phyloP scores from a whole-genome alignment of 306 rosid species.

The Cucurbita pepo region DNA sequence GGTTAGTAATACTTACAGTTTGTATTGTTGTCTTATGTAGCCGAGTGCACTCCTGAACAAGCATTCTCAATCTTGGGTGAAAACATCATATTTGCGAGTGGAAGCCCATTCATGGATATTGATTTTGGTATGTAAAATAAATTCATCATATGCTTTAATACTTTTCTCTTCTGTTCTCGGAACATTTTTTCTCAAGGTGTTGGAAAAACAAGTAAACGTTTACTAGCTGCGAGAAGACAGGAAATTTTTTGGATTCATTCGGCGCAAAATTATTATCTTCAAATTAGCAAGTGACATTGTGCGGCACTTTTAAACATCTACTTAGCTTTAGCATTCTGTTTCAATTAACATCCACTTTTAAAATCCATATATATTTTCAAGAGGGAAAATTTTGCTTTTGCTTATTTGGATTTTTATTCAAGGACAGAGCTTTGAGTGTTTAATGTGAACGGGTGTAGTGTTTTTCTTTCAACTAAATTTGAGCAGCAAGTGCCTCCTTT shows the following conservation, averaged over 20 bases:
- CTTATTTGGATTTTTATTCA: not conserved
- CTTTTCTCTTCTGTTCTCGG: not conserved
- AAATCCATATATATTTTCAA: not conserved
- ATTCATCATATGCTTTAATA: not conserved
- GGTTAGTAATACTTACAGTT: not conserved
- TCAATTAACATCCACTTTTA: not conserved
- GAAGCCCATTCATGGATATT: constrained; percentile 90
- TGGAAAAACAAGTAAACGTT: not conserved
- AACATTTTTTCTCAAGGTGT: not conserved
- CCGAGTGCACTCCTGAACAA: constrained; percentile 95
- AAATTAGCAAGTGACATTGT: not conserved
- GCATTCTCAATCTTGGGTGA: constrained; percentile 91
- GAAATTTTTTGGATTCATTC: not conserved
- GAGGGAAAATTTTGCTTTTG: not conserved
- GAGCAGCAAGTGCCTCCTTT: not conserved
- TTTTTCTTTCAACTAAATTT: not conserved
- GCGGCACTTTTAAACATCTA: not conserved
- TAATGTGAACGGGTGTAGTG: too few relatives aligned
- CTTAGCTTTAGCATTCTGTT: not conserved
- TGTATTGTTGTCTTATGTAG: constrained; percentile 18
- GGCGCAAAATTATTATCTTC: not conserved
- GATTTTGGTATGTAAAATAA: constrained; percentile 54
- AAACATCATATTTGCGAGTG: constrained; percentile 85
- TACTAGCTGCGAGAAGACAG: not conserved
- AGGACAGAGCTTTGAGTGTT: not conserved